Percentiles rank a stretch among this genome's conserved stretches.
Conservation (phyloP, 2,329 filamentous ascomycete genomes). For the Boeremia exigua region DNA sequence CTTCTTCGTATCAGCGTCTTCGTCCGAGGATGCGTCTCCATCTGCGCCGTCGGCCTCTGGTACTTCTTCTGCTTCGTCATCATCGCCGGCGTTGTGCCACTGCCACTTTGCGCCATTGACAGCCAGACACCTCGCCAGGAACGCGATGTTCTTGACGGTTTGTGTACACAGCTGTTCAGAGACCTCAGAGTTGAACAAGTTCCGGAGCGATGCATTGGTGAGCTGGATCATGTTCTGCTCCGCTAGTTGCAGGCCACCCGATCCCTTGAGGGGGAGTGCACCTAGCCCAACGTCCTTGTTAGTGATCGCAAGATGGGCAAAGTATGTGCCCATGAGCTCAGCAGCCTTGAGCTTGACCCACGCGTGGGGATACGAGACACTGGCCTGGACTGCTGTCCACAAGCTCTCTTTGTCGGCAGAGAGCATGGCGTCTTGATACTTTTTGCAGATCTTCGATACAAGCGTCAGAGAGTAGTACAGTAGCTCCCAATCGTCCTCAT, state of each 20-base stretch:
- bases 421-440: conserved; percentile 69
- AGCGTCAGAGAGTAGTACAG: conserved; percentile 76
- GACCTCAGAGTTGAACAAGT: conserved; percentile 68
- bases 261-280: conserved; percentile 69
- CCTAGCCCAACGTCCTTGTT: conserved; percentile 61
- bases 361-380: conserved; percentile 73
- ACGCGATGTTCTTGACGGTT: conserved; percentile 80
- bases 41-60: conserved; percentile 49
- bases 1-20: conserved; percentile 38
- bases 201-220: conserved; percentile 62
- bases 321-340: conserved; percentile 75
- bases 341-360: conserved; percentile 80
- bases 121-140: conserved; percentile 72
- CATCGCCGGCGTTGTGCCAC: conserved; percentile 53
- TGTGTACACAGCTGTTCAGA: conserved; percentile 79
- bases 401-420: conserved; percentile 65
- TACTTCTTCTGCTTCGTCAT: conserved; percentile 49
- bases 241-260: conserved; percentile 72
- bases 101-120: conserved; percentile 62
- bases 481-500: conserved; percentile 70
- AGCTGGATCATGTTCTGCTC: conserved; percentile 67
- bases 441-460: conserved; percentile 70
- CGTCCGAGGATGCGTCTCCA: conserved; percentile 43
- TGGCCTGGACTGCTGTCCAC: conserved; percentile 73
- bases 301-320: conserved; percentile 76